phyloP scores from a whole-genome alignment of 2,329 filamentous ascomycete genomes.

The Ilyonectria destructans region DNA sequence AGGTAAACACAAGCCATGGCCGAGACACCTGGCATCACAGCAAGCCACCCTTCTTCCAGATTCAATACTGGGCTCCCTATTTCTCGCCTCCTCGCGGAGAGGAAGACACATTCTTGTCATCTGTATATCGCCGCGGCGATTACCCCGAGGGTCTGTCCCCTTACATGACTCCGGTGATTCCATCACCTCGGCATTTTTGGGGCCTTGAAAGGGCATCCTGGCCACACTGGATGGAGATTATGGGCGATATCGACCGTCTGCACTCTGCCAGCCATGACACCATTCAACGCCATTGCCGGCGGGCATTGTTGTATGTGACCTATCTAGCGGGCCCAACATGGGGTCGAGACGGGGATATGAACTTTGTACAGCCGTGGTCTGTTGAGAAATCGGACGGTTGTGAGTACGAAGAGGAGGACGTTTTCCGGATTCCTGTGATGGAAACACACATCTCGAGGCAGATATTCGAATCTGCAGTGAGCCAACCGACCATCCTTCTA shows the following conservation, averaged over 20 bases:
- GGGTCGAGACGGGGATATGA: conserved; percentile 10
- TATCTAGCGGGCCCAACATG: conserved; percentile 10
- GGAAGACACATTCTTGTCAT: neutral
- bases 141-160: conserved; percentile 10
- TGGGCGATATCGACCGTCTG: conserved; percentile 1
- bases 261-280: neutral
- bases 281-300: conserved; percentile 13
- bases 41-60: conserved; percentile 21
- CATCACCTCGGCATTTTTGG: conserved; percentile 4
- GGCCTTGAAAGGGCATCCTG: conserved; percentile 9
- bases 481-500: conserved; percentile 8
- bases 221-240: conserved; percentile 10
- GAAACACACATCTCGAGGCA: conserved; percentile 10
- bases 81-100: conserved; percentile 4
- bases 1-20: conserved; percentile 19
- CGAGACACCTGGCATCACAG: conserved; percentile 16
- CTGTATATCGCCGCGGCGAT: conserved; percentile 3
- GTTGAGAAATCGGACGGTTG: neutral
- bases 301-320: conserved; percentile 5
- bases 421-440: conserved; percentile 14
- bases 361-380: conserved; percentile 15
- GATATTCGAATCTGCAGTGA: neutral
- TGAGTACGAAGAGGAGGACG: conserved; percentile 2
- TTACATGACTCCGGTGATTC: conserved; percentile 6
- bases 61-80: conserved; percentile 27